phyloP scores from a whole-genome alignment of 2,329 filamentous ascomycete species.

The Ceratocystis harringtonii region DNA sequence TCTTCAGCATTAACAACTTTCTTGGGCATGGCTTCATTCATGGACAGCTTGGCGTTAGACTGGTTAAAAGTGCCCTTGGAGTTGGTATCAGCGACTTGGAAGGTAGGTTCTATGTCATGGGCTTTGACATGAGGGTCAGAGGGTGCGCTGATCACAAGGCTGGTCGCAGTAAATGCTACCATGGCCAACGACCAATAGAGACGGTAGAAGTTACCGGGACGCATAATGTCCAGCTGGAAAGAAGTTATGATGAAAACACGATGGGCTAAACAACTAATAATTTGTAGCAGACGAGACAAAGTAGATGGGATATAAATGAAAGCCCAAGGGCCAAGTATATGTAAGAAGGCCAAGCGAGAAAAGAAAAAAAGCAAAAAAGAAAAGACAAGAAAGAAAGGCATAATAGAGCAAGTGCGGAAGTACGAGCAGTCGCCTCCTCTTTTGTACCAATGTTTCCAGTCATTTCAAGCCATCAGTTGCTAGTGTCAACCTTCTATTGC shows the following conservation, averaged over 20 bases:
- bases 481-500: too few species aligned
- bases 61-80: background rate
- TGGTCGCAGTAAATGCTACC: background rate
- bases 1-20: background rate
- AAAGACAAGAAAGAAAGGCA: background rate
- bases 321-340: background rate
- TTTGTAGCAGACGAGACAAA: background rate
- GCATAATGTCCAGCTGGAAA: background rate
- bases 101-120: too few species aligned
- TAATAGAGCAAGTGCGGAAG: background rate
- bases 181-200: background rate
- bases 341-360: background rate
- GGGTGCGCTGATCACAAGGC: background rate
- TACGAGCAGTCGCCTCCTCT: background rate
- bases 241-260: background rate
- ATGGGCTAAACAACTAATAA: background rate
- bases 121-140: background rate
- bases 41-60: background rate
- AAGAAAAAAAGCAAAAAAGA: background rate
- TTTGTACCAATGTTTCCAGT: background rate
- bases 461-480: too few species aligned
- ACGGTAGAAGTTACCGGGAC: background rate
- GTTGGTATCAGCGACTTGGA: too few species aligned
- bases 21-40: background rate
- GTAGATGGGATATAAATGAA: too few species aligned